phyloP scores from a whole-genome alignment of 2,329 filamentous ascomycete genomes.

The Xylaria hypoxylon region DNA sequence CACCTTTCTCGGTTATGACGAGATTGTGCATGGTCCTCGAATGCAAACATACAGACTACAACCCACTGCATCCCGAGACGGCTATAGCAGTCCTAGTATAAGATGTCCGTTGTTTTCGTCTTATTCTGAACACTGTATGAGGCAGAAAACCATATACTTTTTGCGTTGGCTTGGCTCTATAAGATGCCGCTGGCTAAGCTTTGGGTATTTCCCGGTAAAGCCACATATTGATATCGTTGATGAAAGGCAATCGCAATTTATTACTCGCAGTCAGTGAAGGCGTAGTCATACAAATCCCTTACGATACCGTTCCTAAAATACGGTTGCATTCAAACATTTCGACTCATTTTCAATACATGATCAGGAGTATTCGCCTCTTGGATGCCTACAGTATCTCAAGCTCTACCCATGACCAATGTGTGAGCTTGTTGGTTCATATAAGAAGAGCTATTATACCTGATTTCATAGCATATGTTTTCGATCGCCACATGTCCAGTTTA shows the following conservation, averaged over 20 bases:
- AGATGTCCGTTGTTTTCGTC: background rate
- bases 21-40: background rate
- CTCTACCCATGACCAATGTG: background rate
- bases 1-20: background rate
- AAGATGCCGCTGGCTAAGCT: constrained; percentile 2
- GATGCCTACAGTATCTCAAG: background rate
- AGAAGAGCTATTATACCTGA: background rate
- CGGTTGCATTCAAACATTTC: background rate
- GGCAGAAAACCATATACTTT: background rate
- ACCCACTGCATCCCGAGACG: background rate
- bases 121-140: background rate
- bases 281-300: background rate
- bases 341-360: background rate
- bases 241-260: background rate
- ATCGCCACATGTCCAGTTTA: background rate
- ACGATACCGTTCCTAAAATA: background rate
- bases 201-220: constrained; percentile 1
- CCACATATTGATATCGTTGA: background rate
- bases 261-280: background rate
- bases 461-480: background rate
- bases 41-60: background rate
- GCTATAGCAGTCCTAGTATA: background rate
- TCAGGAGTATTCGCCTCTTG: background rate
- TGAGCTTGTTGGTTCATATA: background rate
- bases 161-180: background rate